Evolutionary conservation across 176 grass and related monocot species (phyloP).

Genomic region (Pontederia crassipes): DNA sequence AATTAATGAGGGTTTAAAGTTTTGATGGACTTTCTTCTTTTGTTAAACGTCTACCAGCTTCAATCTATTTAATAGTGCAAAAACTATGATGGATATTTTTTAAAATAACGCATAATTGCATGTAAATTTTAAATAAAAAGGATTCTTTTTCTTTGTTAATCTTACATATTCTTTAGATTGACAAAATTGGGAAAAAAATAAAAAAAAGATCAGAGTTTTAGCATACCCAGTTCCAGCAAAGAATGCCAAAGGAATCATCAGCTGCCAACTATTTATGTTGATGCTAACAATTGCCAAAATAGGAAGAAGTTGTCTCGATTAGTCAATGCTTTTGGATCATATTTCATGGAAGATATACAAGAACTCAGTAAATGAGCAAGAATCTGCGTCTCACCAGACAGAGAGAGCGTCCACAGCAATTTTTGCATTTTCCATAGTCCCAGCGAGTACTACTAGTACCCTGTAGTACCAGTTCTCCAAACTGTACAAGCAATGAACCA

Average conservation of each 20-base stretch:
- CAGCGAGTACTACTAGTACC: constrained; percentile 7
- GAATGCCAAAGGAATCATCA: constrained; percentile 85
- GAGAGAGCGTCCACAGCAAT: constrained; percentile 21
- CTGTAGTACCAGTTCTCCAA: constrained; percentile 22
- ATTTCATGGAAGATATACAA: background rate
- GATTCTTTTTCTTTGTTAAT: no score
- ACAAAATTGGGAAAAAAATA: no score
- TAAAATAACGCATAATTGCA: no score
- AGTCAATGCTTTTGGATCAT: background rate
- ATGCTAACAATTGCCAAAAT: constrained; percentile 24
- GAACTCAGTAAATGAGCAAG: background rate
- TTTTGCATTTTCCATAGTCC: constrained; percentile 8
- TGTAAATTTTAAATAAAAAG: no score
- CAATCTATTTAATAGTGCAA: no score
- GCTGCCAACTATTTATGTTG: constrained; percentile 65
- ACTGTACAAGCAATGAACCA: background rate
- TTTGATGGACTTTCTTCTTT: background rate
- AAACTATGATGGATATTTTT: no score
- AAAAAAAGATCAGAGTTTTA: no score
- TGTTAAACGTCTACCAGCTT: background rate
- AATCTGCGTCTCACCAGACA: background rate
- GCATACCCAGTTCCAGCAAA: constrained; percentile 71
- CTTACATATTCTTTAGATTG: no score
- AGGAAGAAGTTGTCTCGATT: background rate
- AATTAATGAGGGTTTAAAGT: background rate